Evolutionary conservation across 345 rosid genomes (phyloP), one percentile per base, ranked within the genome.

Genomic region (Arabis alpina): DNA sequence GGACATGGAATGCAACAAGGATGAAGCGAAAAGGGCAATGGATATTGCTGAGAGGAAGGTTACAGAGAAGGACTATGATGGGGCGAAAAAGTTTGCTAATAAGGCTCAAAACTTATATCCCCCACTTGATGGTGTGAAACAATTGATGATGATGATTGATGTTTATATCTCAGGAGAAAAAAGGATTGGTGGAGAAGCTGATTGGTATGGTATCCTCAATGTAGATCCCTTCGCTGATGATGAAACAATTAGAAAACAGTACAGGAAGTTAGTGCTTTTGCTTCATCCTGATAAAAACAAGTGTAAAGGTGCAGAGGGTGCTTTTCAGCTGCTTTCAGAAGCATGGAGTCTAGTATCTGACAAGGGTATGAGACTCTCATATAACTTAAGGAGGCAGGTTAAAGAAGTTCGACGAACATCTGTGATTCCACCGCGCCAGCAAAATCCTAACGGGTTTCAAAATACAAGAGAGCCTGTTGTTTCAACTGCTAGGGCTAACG

Each of bases 271-370:
- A 55, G 91, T 82, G 49, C 77, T 90, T 66, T 49, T 80, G 73
- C 91, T 93, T 55, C 98, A 89, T 68, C 98, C 98, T 7, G 97
- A 93, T 77, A 93, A 93, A 77, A 91, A 87, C 82, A 89, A 86
- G 77, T 84, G 84, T 42, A 62, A 78, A n/a, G 96, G 95, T 15
- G 90, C 97, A 0, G 95, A 86, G 59, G 95, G 98, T 41, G 98
- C 99, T 8, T 94, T 94, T 72, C 85, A 85, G 65, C 74, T 90
- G 74, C 80, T 90, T 62, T 79, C 82, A 0, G 85, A 88, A 78
- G 91, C 93, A 61, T 91, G 96, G 97, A 81, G 77, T 78, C 77
- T 88, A 64, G 75, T 94, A 13, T 86, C 97, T 4, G 88, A 91
- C 68, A 83, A 81, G 82, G 62, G 74, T 39, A 85, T 72, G 82